Percentiles rank a stretch among this genome's conserved stretches.
Evolutionary conservation across 2,329 filamentous ascomycete genomes (phyloP).

Genomic region (Aspergillus latus): DNA sequence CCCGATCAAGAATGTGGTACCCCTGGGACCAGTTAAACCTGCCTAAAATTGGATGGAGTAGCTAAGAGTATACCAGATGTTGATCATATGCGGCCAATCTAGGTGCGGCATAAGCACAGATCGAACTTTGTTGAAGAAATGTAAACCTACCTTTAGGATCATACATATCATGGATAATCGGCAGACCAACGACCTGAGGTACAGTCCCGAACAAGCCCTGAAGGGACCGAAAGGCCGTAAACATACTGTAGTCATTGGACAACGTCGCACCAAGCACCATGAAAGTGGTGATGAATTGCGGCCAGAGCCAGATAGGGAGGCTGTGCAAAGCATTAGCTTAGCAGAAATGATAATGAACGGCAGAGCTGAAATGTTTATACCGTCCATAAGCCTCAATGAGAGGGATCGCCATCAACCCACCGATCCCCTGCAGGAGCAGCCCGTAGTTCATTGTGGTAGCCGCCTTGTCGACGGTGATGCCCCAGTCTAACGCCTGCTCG

Average conservation of each 20-base stretch:
- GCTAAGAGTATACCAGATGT: slow-evolving; percentile 31
- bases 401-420: slow-evolving; percentile 40
- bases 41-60: background rate
- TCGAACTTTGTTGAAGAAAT: background rate
- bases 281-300: slow-evolving; percentile 39
- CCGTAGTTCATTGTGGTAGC: slow-evolving; percentile 43
- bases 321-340: slow-evolving; percentile 19
- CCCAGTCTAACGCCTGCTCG: slow-evolving; percentile 39
- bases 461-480: slow-evolving; percentile 32
- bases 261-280: slow-evolving; percentile 43
- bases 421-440: slow-evolving; percentile 40
- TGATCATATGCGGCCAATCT: slow-evolving; percentile 42
- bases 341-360: background rate
- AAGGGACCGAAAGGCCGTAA: slow-evolving; percentile 40
- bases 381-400: slow-evolving; percentile 43
- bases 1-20: slow-evolving; percentile 39
- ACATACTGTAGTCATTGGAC: slow-evolving; percentile 40
- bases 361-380: slow-evolving; percentile 24
- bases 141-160: slow-evolving; percentile 23
- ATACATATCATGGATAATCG: slow-evolving; percentile 44
- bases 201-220: slow-evolving; percentile 42
- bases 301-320: slow-evolving; percentile 46
- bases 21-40: slow-evolving; percentile 22
- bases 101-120: background rate
- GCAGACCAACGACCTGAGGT: slow-evolving; percentile 42